Evolutionary conservation across 169 alveolate species (phyloP), one percentile per base, ranked within the genome.

Genomic region (Eimeria necatrix): DNA sequence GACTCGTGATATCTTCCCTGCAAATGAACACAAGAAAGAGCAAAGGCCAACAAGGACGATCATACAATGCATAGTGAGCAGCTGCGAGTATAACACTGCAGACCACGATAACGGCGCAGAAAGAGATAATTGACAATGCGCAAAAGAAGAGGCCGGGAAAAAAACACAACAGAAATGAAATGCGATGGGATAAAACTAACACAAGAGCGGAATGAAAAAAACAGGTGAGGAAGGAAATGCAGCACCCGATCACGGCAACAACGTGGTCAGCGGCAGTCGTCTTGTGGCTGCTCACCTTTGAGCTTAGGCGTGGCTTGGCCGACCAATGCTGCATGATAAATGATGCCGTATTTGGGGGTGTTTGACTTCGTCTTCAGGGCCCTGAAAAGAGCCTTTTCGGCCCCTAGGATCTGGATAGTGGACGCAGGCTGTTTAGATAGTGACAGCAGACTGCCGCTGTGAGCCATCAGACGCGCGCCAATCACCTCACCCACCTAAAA

Each of bases 261-360:
- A 20, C 46, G 9, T 18, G 4, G 46, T 56, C 18, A 18, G 78
- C 4, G 46, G 18, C 53, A 24, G 52, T 60, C 18, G 70, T 46
- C 71, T 32, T 0, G 41, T 32, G 24, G 68, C 32, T 5, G 14
- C 95, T 16, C 20, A 94, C 99, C 99, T 97, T 99, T 99, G 84
- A 98, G 96, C 96, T 99, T 98, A 18, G 99, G 99, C 74, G 99
- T 98, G 7, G 99, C 99, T 97, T 99, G 99, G 4, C 99, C 99
- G 84, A 99, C 99, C 88, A 99, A 96, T 10, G 99, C 97, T 20
- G 99, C 99, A 96, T 99, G 99, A 98, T 99, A 99, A 88, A 99
- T 99, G 49, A 99, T 97, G 49, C 99, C 99, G 96, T 99, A 99
- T 97, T 99, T 99, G n/a, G 99, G 99, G 16, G 99, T 99, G 95